Evolutionary conservation across 148 eudicot species (phyloP), one percentile per base, ranked within the genome.

Genomic region (Cornus florida): DNA sequence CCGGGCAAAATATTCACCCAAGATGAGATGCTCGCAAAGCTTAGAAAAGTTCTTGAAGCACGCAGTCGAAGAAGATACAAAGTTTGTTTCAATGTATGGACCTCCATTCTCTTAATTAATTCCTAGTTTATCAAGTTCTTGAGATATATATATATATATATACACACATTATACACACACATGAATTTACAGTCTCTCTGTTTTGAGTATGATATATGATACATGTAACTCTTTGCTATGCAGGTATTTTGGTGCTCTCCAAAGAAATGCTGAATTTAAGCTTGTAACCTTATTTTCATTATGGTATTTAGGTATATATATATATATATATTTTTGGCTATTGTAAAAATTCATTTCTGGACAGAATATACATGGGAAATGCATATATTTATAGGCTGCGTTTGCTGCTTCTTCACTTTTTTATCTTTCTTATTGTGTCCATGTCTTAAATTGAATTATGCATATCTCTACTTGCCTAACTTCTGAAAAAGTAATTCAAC

Each of bases 31-130:
- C 67, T 84, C 65, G 80, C 22, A 14, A 84, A 78, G 84, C 82
- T 88, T 0, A 81, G 77, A 65, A 70, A 67, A 11, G 84, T 67
- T 0, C 71, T 84, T 83, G 89, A 86, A 77, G 79, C 81, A 5
- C 73, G 85, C 48, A 78, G 70, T 65, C 60, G 84, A 73, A 75
- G 77, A 73, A 75, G 74, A 33, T 76, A 50, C 57, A 76, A 69
- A 39, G 77, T 77, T 82, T 87, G 88, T 70, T 84, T 83, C 70
- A 73, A 73, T 80, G 84, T 82, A 66, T 80, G 84, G 86, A 73
- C 75, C 62, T 82, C 82, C 48, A 78, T 74, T 67, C 74, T 78
- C 0, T 43, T 43, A 39, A 4, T 39, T 39, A 39, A 4, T 84
- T 82, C n/a, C 66, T 82, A 67, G 82, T 82, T 69, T 20, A 79